Percentiles rank a stretch among this genome's conserved stretches.
These are phyloP conservation scores for Globisporangium nunn DNA, from an alignment of 352 stramenopile species.

Conservation along the genomic window DNA sequence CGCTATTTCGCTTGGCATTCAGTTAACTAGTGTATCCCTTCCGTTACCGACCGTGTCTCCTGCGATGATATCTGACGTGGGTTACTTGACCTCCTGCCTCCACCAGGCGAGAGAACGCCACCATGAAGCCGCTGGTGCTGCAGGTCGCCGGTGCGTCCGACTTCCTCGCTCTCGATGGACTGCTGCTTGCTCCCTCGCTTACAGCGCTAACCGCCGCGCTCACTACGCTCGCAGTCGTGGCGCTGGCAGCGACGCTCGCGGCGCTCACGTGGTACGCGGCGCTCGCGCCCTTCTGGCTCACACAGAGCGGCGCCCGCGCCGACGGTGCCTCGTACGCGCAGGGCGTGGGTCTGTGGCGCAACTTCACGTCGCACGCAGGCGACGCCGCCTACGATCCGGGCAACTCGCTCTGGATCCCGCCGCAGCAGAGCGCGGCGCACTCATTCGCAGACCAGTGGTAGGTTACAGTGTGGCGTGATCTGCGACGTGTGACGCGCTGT, in stretches of 20 bases:
- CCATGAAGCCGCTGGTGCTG: slow-evolving; percentile 34
- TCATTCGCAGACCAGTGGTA: slow-evolving; percentile 62
- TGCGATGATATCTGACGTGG: not conserved
- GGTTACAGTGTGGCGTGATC: not conserved
- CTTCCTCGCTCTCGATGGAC: not conserved
- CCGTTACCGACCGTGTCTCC: not conserved
- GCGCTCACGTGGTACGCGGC: slow-evolving; percentile 62
- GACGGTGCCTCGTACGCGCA: slow-evolving; percentile 57
- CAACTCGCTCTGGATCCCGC: slow-evolving; percentile 73
- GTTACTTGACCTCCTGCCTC: not conserved
- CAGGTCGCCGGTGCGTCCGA: slow-evolving; percentile 26
- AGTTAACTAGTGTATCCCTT: not conserved
- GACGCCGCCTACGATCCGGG: slow-evolving; percentile 57
- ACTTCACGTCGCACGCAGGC: slow-evolving; percentile 74
- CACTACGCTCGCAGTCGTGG: slow-evolving; percentile 25
- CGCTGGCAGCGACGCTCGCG: slow-evolving; percentile 38
- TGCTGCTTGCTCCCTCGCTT: too few species aligned
- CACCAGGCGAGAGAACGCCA: not conserved
- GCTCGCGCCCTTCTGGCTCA: slow-evolving; percentile 60
- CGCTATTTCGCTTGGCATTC: not conserved
- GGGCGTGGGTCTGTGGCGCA: slow-evolving; percentile 74
- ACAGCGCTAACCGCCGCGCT: too few species aligned
- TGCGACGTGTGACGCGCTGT: not conserved
- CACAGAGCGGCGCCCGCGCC: slow-evolving; percentile 44
- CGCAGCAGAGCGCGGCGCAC: slow-evolving; percentile 47